Evolutionary conservation across 192 early-diverging fungal genomes (phyloP).

Genomic region (Coemansia sp.): DNA sequence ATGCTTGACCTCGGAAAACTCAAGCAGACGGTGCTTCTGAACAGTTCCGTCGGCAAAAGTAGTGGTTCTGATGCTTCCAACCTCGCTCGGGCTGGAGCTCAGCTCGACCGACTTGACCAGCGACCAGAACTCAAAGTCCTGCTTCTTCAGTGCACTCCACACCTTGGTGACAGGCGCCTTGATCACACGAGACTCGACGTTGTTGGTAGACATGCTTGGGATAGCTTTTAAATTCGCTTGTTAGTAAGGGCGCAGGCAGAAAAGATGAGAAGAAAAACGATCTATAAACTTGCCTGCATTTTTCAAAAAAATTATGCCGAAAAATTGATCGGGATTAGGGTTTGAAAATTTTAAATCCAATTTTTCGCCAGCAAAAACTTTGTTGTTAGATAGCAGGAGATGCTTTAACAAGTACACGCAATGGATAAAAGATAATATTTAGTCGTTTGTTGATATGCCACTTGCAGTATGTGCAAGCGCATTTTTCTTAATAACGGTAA

Average conservation of each 20-base stretch:
- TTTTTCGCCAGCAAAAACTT: background rate
- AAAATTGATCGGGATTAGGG: conserved; percentile 4
- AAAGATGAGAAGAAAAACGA: background rate
- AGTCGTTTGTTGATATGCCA: too few relatives aligned
- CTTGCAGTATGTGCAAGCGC: too few relatives aligned
- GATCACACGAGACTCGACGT: conserved; percentile 45
- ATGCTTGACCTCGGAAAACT: conserved; percentile 53
- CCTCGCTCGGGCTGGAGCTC: conserved; percentile 28
- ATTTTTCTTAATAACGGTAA: too few relatives aligned
- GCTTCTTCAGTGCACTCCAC: conserved; percentile 33
- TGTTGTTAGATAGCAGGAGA: background rate
- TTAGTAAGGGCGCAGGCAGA: background rate
- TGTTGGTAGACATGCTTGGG: conserved; percentile 19
- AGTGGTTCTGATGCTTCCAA: conserved; percentile 54
- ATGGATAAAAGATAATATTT: too few relatives aligned
- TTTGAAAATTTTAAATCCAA: background rate
- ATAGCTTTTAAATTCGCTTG: background rate
- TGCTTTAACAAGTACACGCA: background rate
- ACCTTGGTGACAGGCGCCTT: conserved; percentile 34
- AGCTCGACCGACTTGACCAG: conserved; percentile 44
- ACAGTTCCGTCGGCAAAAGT: conserved; percentile 57
- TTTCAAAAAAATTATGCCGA: background rate
- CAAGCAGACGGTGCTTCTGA: conserved; percentile 56
- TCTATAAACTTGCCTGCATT: background rate
- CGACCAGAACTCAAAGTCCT: conserved; percentile 51